Conservation (phyloP, 1,139 yeast genomes). For the Dujonia santamariae region DNA sequence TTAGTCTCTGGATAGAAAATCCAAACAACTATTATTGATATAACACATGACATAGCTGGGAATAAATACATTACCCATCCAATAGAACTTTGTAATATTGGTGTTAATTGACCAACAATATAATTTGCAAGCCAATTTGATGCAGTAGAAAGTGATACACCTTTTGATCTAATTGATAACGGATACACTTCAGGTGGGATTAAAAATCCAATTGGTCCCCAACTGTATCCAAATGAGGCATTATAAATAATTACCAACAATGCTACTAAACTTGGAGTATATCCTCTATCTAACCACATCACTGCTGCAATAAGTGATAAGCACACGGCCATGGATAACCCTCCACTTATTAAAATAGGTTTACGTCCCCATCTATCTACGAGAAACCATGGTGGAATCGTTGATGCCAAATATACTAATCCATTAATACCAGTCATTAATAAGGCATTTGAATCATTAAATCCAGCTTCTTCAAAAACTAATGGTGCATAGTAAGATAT, state of each 20-base stretch:
- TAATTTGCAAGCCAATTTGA: constrained; percentile 56
- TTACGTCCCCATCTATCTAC: constrained; percentile 55
- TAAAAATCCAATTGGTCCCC: constrained; percentile 58
- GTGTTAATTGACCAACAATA: constrained; percentile 54
- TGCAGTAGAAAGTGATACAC: constrained; percentile 53
- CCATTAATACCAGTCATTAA: constrained; percentile 55
- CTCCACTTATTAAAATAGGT: constrained; percentile 50
- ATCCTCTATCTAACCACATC: constrained; percentile 33
- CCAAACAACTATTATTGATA: constrained; percentile 52
- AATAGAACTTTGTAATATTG: constrained; percentile 44
- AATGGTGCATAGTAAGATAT: constrained; percentile 55
- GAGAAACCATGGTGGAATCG: constrained; percentile 54
- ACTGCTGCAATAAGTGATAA: constrained; percentile 38
- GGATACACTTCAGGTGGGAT: constrained; percentile 56
- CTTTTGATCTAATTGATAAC: constrained; percentile 51
- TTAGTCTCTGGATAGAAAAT: constrained; percentile 83
- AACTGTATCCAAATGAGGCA: constrained; percentile 53
- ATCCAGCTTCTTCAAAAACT: constrained; percentile 54
- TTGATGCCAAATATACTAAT: constrained; percentile 43
- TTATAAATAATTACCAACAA: constrained; percentile 48
- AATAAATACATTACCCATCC: constrained; percentile 50
- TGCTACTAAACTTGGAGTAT: constrained; percentile 47
- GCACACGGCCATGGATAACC: constrained; percentile 44
- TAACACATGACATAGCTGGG: constrained; percentile 46
- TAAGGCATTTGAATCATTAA: constrained; percentile 45